Percentiles rank a stretch among this genome's conserved stretches.
phyloP scores from a whole-genome alignment of 192 early-diverging fungal genomes.

The Phlyctochytrium arcticum region DNA sequence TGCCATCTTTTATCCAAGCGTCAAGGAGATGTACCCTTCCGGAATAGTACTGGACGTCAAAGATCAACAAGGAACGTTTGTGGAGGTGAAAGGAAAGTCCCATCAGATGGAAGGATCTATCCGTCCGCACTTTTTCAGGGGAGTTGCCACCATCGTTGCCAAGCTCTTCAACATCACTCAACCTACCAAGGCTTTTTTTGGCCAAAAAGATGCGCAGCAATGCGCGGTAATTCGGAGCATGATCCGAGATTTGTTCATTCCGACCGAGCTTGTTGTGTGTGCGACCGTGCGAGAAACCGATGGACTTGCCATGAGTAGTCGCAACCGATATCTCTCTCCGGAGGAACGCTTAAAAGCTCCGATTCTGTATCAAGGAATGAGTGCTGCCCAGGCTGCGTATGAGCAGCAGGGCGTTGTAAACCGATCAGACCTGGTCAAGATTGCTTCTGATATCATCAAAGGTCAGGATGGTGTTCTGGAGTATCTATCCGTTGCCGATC shows the following conservation, averaged over 20 bases:
- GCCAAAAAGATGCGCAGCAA: slow-evolving; percentile 98
- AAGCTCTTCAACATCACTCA: slow-evolving; percentile 90
- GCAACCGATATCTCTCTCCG: slow-evolving; percentile 79
- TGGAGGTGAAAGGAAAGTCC: slow-evolving; percentile 82
- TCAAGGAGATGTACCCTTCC: slow-evolving; percentile 88
- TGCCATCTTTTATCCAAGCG: slow-evolving; percentile 46
- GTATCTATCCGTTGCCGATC: slow-evolving; percentile 79
- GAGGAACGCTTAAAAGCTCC: slow-evolving; percentile 68
- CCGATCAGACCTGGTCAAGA: slow-evolving; percentile 38
- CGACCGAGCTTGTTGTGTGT: slow-evolving; percentile 65
- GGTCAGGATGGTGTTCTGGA: slow-evolving; percentile 60
- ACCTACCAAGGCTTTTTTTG: slow-evolving; percentile 84
- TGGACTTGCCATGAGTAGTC: slow-evolving; percentile 85
- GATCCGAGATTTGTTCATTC: slow-evolving; percentile 83
- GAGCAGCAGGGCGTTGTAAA: slow-evolving; percentile 9
- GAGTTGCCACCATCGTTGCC: slow-evolving; percentile 90
- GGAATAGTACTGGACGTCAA: slow-evolving; percentile 79
- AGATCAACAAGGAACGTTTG: slow-evolving; percentile 85
- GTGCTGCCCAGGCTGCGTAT: slow-evolving; percentile 48
- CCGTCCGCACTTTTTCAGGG: slow-evolving; percentile 94
- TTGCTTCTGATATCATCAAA: slow-evolving; percentile 50
- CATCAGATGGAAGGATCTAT: slow-evolving; percentile 92
- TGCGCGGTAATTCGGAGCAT: slow-evolving; percentile 68
- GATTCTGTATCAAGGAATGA: slow-evolving; percentile 69
- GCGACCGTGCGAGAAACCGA: slow-evolving; percentile 73